These are phyloP conservation scores for Penicillium coffeae DNA, from an alignment of 495 filamentous ascomycete genomes.

Conservation along the genomic window DNA sequence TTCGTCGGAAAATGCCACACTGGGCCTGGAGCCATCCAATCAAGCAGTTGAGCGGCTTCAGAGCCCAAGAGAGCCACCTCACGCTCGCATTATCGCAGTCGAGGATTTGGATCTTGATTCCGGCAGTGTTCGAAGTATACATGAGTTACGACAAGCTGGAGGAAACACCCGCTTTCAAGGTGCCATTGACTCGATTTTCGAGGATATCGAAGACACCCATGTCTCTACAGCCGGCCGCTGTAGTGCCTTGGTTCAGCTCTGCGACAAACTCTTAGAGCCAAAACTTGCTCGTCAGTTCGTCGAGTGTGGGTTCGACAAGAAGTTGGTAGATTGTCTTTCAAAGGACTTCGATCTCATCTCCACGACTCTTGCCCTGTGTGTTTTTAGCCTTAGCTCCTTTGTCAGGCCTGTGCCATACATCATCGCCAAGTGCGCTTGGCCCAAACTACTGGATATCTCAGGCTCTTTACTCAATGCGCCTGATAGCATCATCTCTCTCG, in stretches of 20 bases:
- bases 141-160: conserved; percentile 85
- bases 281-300: conserved; percentile 66
- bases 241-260: conserved; percentile 62
- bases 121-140: conserved; percentile 71
- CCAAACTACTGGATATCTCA: conserved; percentile 29
- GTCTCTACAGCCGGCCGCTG: conserved; percentile 46
- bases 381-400: conserved; percentile 25
- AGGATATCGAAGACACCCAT: conserved; percentile 67
- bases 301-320: conserved; percentile 66
- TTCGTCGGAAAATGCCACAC: conserved; percentile 2
- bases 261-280: conserved; percentile 65
- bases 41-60: conserved; percentile 1
- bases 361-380: conserved; percentile 29
- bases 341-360: conserved; percentile 30
- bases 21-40: conserved; percentile 2
- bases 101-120: conserved; percentile 53
- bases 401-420: conserved; percentile 25
- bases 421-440: conserved; percentile 29
- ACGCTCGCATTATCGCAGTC: conserved; percentile 19
- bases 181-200: conserved; percentile 76
- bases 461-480: conserved; percentile 21
- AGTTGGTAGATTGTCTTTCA: conserved; percentile 49
- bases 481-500: conserved; percentile 24
- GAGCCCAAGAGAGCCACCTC: conserved; percentile 6
- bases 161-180: conserved; percentile 77